Evolutionary conservation across 2,329 filamentous ascomycete species (phyloP).

Genomic region (Cordyceps pruinosa): DNA sequence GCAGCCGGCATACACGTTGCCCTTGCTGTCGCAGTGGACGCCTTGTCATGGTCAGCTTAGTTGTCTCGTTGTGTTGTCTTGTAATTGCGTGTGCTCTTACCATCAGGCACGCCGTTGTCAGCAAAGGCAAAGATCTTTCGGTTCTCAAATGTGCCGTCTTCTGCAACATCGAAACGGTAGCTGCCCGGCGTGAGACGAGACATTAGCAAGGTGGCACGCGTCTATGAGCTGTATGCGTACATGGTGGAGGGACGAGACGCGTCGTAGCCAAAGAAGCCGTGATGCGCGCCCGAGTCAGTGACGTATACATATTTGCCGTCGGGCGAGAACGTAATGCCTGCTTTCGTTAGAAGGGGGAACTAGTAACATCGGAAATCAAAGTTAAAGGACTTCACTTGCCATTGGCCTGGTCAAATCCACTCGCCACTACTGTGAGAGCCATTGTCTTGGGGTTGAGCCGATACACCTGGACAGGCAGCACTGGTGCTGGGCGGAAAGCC

Average conservation of each 20-base stretch:
- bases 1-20: constrained; percentile 47
- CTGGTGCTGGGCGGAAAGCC: constrained; percentile 47
- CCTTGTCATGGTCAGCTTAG: constrained; percentile 27
- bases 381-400: constrained; percentile 25
- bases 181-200: constrained; percentile 19
- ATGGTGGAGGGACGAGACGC: constrained; percentile 38
- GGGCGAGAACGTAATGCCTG: constrained; percentile 49
- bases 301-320: constrained; percentile 46
- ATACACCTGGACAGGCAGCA: constrained; percentile 52
- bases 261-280: constrained; percentile 37
- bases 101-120: constrained; percentile 50
- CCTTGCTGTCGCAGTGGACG: constrained; percentile 47
- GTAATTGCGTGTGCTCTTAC: constrained; percentile 25
- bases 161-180: constrained; percentile 38
- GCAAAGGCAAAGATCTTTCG: constrained; percentile 50
- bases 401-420: constrained; percentile 50
- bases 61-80: neutral
- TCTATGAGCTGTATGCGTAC: constrained; percentile 26
- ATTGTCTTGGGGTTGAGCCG: constrained; percentile 44
- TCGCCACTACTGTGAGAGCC: constrained; percentile 48
- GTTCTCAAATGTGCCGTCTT: constrained; percentile 41
- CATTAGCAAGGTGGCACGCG: neutral
- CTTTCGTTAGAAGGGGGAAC: too few species aligned
- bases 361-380: too few species aligned
- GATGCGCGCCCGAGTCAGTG: constrained; percentile 48